Base-by-base conservation (phyloP, 225 moss, liverwort and hornwort genomes). In the Marchantia paleacea region DNA sequence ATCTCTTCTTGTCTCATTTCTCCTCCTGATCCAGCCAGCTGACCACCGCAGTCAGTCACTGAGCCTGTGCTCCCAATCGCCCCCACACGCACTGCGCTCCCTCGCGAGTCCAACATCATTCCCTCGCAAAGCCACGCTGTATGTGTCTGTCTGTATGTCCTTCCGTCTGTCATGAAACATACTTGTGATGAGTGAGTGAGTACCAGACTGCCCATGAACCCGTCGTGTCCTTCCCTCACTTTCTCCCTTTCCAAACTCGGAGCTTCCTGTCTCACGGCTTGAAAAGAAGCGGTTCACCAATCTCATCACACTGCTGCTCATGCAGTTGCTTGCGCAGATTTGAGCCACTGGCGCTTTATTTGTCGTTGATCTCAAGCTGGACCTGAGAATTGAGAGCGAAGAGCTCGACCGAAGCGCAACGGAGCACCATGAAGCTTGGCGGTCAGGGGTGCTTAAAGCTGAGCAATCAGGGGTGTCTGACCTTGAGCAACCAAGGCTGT, bases 401-500 rank as follows among this genome's bases (percentile, higher is more conserved):
- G 39, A 39, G 39, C 39, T 39, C 39, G 39, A 39, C 39, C 39
- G 39, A 39, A 39, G 39, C 5, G 26, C 24, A 1, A 66, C 57
- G 19, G 39, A 57, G 57, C 57, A 63, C 50, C 65, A 78, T 66
- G 78, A 66, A 78, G 51, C 14, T 22, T 52, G 66, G 65, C 49
- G 9, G 47, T 14, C 18, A 24, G 20, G 64, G 64, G 3, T 64
- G 64, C n/a, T 9, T 70, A 3, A 70, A 70, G 69, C 24, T 24
- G 64, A 58, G 12, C 24, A 55, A 55, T 52, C 47, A 50, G 7
- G 28, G 58, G 11, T 31, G 75, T 16, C 8, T 70, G 29, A 79
- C 69, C 18, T 10, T 69, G 28, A 52, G 13, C 11, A 79, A 58
- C 53, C 69, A 79, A 3, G 79, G 79, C 20, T 79, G 79, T 55